phyloP scores from a whole-genome alignment of 2,329 filamentous ascomycete species.

The Sphaerulina vaccinii region DNA sequence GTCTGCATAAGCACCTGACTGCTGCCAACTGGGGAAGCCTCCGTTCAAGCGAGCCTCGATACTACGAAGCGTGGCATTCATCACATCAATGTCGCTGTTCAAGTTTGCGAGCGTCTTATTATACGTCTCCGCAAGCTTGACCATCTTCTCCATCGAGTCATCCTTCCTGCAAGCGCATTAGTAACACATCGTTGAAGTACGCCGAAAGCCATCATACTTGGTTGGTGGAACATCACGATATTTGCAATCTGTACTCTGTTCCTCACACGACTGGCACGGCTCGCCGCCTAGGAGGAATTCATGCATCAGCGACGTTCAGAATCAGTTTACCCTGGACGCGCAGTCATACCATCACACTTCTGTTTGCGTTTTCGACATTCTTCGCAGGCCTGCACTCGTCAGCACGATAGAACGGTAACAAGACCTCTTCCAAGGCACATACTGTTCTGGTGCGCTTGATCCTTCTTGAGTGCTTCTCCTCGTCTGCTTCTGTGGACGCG shows the following conservation, averaged over 20 bases:
- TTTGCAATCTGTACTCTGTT: conserved; percentile 23
- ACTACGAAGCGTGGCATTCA: conserved; percentile 20
- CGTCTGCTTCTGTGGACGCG: conserved; percentile 5
- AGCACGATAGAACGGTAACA: neutral
- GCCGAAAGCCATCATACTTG: conserved; percentile 14
- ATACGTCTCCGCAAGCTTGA: conserved; percentile 24
- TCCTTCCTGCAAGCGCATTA: conserved; percentile 20
- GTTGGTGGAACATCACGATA: conserved; percentile 26
- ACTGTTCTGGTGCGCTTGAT: conserved; percentile 24
- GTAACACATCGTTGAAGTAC: conserved; percentile 2
- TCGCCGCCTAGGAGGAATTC: conserved; percentile 5
- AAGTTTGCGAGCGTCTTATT: conserved; percentile 21
- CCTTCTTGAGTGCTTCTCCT: conserved; percentile 13
- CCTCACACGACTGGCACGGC: conserved; percentile 21
- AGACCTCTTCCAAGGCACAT: neutral
- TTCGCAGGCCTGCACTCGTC: conserved; percentile 41
- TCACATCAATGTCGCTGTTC: conserved; percentile 20
- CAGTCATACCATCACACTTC: conserved; percentile 75
- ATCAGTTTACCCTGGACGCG: neutral
- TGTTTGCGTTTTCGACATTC: conserved; percentile 97
- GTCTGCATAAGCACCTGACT: neutral
- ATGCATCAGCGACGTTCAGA: neutral
- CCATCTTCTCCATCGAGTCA: conserved; percentile 23
- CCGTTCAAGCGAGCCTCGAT: conserved; percentile 22
- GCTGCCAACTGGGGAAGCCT: conserved; percentile 4